Evolutionary conservation across 352 stramenopile genomes (phyloP).

Genomic region (Peronospora belbahrii): DNA sequence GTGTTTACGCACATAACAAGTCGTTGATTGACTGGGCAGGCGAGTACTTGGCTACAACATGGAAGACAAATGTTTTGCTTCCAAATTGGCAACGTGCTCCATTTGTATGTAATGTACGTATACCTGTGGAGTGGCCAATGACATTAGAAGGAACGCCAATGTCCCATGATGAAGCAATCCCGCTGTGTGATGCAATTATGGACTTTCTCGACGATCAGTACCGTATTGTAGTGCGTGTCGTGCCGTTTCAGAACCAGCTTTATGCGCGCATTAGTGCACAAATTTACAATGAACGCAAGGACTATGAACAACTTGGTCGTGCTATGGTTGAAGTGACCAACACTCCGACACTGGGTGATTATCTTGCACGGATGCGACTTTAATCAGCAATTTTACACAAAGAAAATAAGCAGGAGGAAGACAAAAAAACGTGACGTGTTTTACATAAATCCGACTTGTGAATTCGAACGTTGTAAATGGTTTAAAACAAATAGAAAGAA

Average conservation of each 20-base stretch:
- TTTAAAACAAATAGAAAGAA: no score
- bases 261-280: conserved; percentile 80
- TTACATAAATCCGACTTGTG: no score
- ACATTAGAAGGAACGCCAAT: conserved; percentile 37
- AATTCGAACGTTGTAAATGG: no score
- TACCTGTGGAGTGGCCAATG: conserved; percentile 59
- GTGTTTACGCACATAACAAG: conserved; percentile 79
- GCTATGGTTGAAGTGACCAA: conserved; percentile 73
- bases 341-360: conserved; percentile 49
- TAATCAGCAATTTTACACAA: conserved; percentile 10
- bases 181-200: conserved; percentile 73
- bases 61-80: conserved; percentile 63
- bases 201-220: conserved; percentile 72
- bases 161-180: conserved; percentile 48
- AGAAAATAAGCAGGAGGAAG: no score
- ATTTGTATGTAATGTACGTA: conserved; percentile 74
- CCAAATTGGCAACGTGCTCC: conserved; percentile 73
- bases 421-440: no score
- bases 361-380: conserved; percentile 57
- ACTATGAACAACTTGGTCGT: conserved; percentile 66
- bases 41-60: conserved; percentile 61
- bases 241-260: conserved; percentile 55
- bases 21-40: conserved; percentile 76
- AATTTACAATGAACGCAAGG: conserved; percentile 79
- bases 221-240: conserved; percentile 57